phyloP scores from a whole-genome alignment of 2,329 filamentous ascomycete genomes.

The Neoascochyta sp. region DNA sequence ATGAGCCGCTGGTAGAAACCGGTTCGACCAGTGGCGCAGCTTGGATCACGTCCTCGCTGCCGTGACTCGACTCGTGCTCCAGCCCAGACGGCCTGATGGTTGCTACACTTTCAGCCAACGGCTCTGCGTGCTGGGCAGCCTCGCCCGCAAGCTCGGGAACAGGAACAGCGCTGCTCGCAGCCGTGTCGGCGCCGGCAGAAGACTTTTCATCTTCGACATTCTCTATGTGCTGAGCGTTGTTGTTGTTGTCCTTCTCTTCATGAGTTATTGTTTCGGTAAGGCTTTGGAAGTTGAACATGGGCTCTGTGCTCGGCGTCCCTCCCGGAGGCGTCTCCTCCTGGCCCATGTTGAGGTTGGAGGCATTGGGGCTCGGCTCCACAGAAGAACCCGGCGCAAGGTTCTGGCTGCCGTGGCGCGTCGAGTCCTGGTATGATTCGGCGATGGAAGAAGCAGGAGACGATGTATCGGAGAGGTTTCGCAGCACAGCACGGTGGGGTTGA shows the following conservation, averaged over 20 bases:
- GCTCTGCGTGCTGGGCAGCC: slow-evolving; percentile 8
- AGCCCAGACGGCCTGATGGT: slow-evolving; percentile 25
- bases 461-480: slow-evolving; percentile 80
- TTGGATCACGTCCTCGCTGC: slow-evolving; percentile 26
- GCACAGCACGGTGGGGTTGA: slow-evolving; percentile 58
- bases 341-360: slow-evolving; percentile 49
- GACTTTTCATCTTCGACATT: slow-evolving; percentile 17
- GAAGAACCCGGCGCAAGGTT: slow-evolving; percentile 42
- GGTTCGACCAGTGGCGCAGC: slow-evolving; percentile 21
- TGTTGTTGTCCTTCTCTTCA: slow-evolving; percentile 44
- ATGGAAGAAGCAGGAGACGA: slow-evolving; percentile 79
- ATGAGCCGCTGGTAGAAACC: slow-evolving; percentile 14
- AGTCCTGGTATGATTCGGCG: slow-evolving; percentile 58
- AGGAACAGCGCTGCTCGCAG: slow-evolving; percentile 2
- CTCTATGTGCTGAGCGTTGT: slow-evolving; percentile 41
- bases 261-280: slow-evolving; percentile 78
- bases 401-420: slow-evolving; percentile 22
- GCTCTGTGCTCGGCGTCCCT: slow-evolving; percentile 58
- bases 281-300: slow-evolving; percentile 89
- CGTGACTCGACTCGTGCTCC: slow-evolving; percentile 4
- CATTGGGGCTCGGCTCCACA: slow-evolving; percentile 50
- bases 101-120: slow-evolving; percentile 19
- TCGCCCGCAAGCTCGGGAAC: background rate
- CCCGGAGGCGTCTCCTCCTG: slow-evolving; percentile 28
- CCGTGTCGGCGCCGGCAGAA: slow-evolving; percentile 1